Conservation (phyloP, 768 basidiomycete species). For the Auricularia cornea region DNA sequence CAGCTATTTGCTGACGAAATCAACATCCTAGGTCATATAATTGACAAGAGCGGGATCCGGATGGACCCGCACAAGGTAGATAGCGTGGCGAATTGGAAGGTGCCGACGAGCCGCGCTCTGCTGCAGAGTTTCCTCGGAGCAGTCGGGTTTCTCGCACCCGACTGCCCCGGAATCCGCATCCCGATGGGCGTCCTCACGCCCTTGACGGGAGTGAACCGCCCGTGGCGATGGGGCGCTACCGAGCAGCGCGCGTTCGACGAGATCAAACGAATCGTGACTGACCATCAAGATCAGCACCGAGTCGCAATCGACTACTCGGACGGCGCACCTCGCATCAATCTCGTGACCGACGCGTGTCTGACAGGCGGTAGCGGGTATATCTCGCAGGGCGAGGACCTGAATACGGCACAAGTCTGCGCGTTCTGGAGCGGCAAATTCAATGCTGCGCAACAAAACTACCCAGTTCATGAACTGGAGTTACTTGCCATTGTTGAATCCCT, state of each 20-base stretch:
- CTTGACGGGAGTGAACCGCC: constrained; percentile 8
- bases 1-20: constrained; percentile 14
- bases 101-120: constrained; percentile 8
- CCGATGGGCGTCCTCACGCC: constrained; percentile 8
- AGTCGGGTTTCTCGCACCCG: constrained; percentile 13
- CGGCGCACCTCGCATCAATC: constrained; percentile 2
- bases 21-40: constrained; percentile 10
- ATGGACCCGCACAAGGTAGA: constrained; percentile 20
- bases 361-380: constrained; percentile 14
- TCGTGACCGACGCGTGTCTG: constrained; percentile 8
- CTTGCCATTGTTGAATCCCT: constrained; percentile 31
- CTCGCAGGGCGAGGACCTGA: constrained; percentile 19
- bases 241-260: constrained; percentile 17
- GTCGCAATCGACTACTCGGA: not conserved
- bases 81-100: constrained; percentile 15
- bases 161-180: constrained; percentile 12
- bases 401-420: constrained; percentile 17
- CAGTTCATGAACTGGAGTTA: constrained; percentile 33
- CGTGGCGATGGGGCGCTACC: constrained; percentile 10
- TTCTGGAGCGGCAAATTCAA: constrained; percentile 32
- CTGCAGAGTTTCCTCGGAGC: constrained; percentile 14
- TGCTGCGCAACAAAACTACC: constrained; percentile 32
- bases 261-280: constrained; percentile 7
- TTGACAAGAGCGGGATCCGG: constrained; percentile 13
- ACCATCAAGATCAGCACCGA: not conserved